Percentiles rank a stretch among this genome's conserved stretches.
phyloP scores from a whole-genome alignment of 2,329 filamentous ascomycete species.

The Hypoxylon rubiginosum region DNA sequence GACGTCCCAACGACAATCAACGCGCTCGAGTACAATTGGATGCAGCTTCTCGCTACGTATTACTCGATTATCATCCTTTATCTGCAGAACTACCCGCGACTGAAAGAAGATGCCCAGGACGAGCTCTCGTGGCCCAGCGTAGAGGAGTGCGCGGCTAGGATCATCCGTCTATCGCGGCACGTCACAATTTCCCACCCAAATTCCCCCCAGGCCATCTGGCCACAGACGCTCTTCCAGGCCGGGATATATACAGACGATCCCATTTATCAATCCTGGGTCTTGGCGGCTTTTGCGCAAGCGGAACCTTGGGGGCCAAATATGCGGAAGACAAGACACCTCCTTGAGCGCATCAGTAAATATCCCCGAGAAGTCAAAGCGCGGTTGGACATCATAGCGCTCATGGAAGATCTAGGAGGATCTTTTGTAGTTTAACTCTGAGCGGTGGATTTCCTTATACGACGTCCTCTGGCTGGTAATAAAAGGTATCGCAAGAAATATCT shows the following conservation, averaged over 20 bases:
- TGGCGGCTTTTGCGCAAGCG: slow-evolving; percentile 10
- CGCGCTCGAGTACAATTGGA: slow-evolving; percentile 12
- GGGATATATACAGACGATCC: slow-evolving; percentile 5
- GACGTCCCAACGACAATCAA: slow-evolving; percentile 12
- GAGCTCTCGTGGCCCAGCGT: background rate
- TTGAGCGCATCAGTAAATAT: slow-evolving; percentile 14
- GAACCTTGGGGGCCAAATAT: slow-evolving; percentile 12
- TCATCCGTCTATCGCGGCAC: slow-evolving; percentile 11
- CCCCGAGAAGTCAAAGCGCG: slow-evolving; percentile 3
- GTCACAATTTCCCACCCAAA: slow-evolving; percentile 11
- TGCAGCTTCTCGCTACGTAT: slow-evolving; percentile 6
- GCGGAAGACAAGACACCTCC: slow-evolving; percentile 9
- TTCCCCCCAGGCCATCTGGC: slow-evolving; percentile 11
- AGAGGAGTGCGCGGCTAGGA: slow-evolving; percentile 16
- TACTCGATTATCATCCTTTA: slow-evolving; percentile 6
- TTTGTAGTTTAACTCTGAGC: background rate
- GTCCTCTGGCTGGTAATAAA: background rate
- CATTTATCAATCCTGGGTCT: slow-evolving; percentile 15
- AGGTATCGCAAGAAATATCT: too few relatives aligned
- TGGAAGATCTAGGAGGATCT: slow-evolving; percentile 1
- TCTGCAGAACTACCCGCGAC: background rate
- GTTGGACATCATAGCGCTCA: slow-evolving; percentile 1
- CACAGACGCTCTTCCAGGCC: slow-evolving; percentile 8
- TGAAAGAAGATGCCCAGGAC: background rate
- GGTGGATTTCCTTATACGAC: background rate